Evolutionary conservation across 139 green algal genomes (phyloP).

Genomic region (Zygnema circumcarinatum): DNA sequence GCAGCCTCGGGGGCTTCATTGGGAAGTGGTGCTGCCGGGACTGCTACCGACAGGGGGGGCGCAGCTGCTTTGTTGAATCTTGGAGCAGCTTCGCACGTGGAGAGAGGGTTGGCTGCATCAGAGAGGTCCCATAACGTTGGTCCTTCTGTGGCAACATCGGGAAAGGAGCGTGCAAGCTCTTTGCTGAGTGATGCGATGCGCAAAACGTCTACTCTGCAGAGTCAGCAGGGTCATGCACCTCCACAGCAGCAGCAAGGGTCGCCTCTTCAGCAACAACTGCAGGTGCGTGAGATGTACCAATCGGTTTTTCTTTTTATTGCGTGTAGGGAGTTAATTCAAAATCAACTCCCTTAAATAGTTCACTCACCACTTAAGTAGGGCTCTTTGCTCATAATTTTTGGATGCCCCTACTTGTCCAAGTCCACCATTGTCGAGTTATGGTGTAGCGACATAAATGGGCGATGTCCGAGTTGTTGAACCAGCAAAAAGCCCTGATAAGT

Average conservation of each 20-base stretch:
- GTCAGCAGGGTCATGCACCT: background rate
- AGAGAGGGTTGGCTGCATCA: background rate
- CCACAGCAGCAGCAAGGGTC: conserved; percentile 4
- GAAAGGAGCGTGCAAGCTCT: background rate
- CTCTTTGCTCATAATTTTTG: too few relatives aligned
- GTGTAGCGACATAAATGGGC: too few relatives aligned
- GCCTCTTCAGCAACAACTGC: conserved; percentile 13
- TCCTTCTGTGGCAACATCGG: background rate
- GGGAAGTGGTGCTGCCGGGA: background rate
- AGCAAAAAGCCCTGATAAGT: too few relatives aligned
- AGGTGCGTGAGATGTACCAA: conserved; percentile 19
- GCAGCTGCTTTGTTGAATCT: background rate
- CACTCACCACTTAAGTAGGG: too few relatives aligned
- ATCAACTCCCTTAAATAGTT: too few relatives aligned
- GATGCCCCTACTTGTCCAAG: too few relatives aligned
- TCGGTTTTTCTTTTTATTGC: too few relatives aligned
- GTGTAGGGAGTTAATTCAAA: too few relatives aligned
- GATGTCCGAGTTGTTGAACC: too few relatives aligned
- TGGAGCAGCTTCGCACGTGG: background rate
- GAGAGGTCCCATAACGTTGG: background rate
- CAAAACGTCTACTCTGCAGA: background rate
- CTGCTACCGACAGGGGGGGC: background rate
- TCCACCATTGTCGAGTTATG: too few relatives aligned
- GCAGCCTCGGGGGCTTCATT: background rate
- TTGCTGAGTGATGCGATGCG: background rate